Percentiles rank a stretch among this genome's conserved stretches.
phyloP scores from a whole-genome alignment of 805 yeast species.

The Scheffersomyces stipitis region DNA sequence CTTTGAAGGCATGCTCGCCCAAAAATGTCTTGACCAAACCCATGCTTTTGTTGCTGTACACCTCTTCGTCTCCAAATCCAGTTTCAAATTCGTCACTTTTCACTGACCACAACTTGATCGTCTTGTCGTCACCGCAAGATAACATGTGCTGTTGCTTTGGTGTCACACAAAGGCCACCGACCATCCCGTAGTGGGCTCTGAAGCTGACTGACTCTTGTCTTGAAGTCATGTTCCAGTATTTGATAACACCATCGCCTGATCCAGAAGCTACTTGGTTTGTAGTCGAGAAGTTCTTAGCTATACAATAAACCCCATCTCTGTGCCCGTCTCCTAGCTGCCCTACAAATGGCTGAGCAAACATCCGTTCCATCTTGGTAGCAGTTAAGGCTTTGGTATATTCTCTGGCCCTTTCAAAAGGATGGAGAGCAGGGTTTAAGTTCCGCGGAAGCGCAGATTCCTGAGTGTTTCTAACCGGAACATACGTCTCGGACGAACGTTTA shows the following conservation, averaged over 20 bases:
- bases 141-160: conserved; percentile 57
- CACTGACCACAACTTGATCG: conserved; percentile 87
- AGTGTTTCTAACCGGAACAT: conserved; percentile 87
- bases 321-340: conserved; percentile 96
- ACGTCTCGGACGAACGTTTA: conserved; percentile 84
- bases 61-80: conserved; percentile 28
- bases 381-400: conserved; percentile 93
- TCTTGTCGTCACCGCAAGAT: conserved; percentile 89
- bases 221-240: conserved; percentile 88
- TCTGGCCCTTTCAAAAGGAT: conserved; percentile 95
- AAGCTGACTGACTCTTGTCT: conserved; percentile 73
- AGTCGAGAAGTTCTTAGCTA: conserved; percentile 73
- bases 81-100: conserved; percentile 51
- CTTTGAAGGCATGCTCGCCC: conserved; percentile 81
- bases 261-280: conserved; percentile 84
- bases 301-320: conserved; percentile 86
- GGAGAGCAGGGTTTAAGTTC: conserved; percentile 89
- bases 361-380: conserved; percentile 91
- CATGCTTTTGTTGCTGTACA: conserved; percentile 29
- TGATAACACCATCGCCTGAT: conserved; percentile 92
- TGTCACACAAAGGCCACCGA: conserved; percentile 76
- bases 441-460: conserved; percentile 87
- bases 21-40: conserved; percentile 77
- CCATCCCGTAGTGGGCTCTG: conserved; percentile 88
- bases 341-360: conserved; percentile 97